Percentiles rank a stretch among this genome's conserved stretches.
Conservation (phyloP, 768 basidiomycete genomes). For the Daedaleopsis sinensis region DNA sequence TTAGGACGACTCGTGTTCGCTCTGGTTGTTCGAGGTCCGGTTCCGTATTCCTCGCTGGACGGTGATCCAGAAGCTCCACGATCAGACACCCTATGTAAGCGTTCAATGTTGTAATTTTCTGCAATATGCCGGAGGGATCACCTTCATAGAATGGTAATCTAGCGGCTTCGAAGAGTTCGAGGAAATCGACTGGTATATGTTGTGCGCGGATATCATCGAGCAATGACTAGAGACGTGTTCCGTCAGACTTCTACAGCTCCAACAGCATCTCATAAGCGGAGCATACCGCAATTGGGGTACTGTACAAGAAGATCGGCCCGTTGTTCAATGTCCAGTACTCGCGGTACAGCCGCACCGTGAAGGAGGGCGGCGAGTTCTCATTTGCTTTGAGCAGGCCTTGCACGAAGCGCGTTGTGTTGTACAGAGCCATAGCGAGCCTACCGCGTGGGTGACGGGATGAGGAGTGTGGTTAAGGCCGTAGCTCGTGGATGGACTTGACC, state of each 20-base stretch:
- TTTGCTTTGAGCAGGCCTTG: slow-evolving; percentile 64
- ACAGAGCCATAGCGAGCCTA: slow-evolving; percentile 55
- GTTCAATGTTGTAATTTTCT: not conserved
- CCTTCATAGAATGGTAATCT: slow-evolving; percentile 85
- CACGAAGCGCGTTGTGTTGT: slow-evolving; percentile 71
- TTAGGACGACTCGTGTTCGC: slow-evolving; percentile 71
- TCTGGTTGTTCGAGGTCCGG: slow-evolving; percentile 60
- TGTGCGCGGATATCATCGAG: slow-evolving; percentile 83
- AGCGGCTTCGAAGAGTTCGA: slow-evolving; percentile 76
- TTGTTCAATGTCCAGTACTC: slow-evolving; percentile 86
- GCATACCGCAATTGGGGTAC: slow-evolving; percentile 44
- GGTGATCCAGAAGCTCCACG: slow-evolving; percentile 80
- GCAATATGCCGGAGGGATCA: slow-evolving; percentile 34
- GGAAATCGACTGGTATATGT: slow-evolving; percentile 84
- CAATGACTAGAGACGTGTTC: slow-evolving; percentile 52
- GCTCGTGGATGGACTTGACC: slow-evolving; percentile 4
- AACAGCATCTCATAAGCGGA: not conserved
- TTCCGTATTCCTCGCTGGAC: slow-evolving; percentile 60
- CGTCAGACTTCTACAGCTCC: not conserved
- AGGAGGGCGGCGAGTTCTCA: slow-evolving; percentile 64
- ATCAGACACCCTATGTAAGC: slow-evolving; percentile 71
- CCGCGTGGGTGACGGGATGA: not conserved
- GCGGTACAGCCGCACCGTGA: slow-evolving; percentile 75
- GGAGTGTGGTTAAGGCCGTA: not conserved
- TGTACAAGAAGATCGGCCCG: slow-evolving; percentile 81